phyloP scores from a whole-genome alignment of 2,329 filamentous ascomycete genomes.

The Trichoderma hamatum region DNA sequence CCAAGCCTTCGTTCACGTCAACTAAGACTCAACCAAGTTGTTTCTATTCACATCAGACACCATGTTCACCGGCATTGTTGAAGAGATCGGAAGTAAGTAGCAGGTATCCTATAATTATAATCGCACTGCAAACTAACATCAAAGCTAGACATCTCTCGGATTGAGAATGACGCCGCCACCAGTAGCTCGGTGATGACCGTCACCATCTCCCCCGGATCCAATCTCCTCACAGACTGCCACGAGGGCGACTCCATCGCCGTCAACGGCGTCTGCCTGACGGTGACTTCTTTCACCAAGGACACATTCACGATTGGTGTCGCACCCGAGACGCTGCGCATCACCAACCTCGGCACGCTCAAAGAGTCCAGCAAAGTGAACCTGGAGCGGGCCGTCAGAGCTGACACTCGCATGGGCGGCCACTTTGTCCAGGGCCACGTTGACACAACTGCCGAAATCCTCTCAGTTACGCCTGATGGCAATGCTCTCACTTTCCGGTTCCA shows the following conservation, averaged over 20 bases:
- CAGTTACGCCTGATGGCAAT: conserved; percentile 80
- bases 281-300: conserved; percentile 59
- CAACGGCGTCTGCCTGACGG: conserved; percentile 94
- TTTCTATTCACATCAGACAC: conserved; percentile 30
- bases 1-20: background rate
- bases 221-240: conserved; percentile 81
- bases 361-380: conserved; percentile 78
- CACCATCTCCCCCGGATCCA: conserved; percentile 63
- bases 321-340: conserved; percentile 92
- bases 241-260: conserved; percentile 92
- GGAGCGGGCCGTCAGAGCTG: conserved; percentile 86
- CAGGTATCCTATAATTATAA: background rate
- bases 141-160: conserved; percentile 74
- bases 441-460: conserved; percentile 75
- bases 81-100: conserved; percentile 83
- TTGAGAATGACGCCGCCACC: conserved; percentile 78
- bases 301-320: conserved; percentile 91
- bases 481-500: conserved; percentile 83
- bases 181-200: conserved; percentile 92
- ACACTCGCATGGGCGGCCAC: conserved; percentile 96
- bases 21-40: background rate
- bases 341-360: conserved; percentile 80
- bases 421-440: conserved; percentile 99
- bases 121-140: conserved; percentile 31
- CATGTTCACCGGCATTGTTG: conserved; percentile 97